These are phyloP conservation scores for Ceriops decandra DNA, from an alignment of 345 rosid species.

Conservation along the genomic window DNA sequence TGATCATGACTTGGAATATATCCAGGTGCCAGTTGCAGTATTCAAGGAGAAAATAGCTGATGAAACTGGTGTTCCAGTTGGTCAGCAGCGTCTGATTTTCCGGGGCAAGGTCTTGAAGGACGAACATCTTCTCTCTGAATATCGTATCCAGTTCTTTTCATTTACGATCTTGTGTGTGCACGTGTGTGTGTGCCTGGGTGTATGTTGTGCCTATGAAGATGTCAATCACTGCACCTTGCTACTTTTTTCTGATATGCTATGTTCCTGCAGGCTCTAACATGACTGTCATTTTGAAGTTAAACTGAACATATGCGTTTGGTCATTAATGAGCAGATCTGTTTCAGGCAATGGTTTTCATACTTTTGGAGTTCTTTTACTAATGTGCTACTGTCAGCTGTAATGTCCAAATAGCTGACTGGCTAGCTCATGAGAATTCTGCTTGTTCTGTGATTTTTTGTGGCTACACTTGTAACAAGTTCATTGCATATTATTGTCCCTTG, in stretches of 20 bases:
- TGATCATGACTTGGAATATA: conserved; percentile 12
- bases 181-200: too few species aligned
- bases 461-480: conserved; percentile 4
- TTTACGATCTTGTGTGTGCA: not conserved
- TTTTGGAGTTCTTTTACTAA: too few species aligned
- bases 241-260: too few species aligned
- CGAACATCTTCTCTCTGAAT: conserved; percentile 81
- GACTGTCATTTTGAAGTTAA: too few species aligned
- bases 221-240: too few species aligned
- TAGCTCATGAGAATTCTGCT: not conserved
- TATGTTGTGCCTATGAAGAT: too few species aligned
- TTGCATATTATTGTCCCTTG: conserved; percentile 26
- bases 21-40: conserved; percentile 62
- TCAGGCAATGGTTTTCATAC: too few species aligned
- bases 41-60: conserved; percentile 88
- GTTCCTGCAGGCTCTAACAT: too few species aligned
- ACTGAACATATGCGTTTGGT: too few species aligned
- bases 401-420: too few species aligned
- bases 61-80: conserved; percentile 68
- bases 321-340: too few species aligned
- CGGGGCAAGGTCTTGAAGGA: conserved; percentile 89
- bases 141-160: conserved; percentile 61
- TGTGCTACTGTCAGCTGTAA: too few species aligned
- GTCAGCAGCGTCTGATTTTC: conserved; percentile 88
- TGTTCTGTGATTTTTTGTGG: not conserved